phyloP scores from a whole-genome alignment of 176 grass and related monocot genomes.

The Musa itinerans region DNA sequence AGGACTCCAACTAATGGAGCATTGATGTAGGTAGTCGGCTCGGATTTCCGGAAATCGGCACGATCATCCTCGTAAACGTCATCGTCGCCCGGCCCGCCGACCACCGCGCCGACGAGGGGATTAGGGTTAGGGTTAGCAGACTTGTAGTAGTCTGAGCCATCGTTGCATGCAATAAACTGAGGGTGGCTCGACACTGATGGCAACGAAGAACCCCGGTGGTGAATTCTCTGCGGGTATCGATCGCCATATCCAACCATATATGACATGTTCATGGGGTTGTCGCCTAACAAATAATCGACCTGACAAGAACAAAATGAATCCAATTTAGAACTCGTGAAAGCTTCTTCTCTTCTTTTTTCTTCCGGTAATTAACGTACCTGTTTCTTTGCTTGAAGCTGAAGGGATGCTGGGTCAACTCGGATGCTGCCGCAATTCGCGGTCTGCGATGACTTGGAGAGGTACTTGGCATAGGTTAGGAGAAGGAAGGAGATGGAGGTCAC shows the following conservation, averaged over 20 bases:
- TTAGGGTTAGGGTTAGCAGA: constrained; percentile 57
- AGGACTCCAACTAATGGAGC: constrained; percentile 79
- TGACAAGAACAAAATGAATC: not conserved
- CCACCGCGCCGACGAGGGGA: constrained; percentile 58
- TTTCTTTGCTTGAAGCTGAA: constrained; percentile 56
- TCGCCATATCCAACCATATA: constrained; percentile 90
- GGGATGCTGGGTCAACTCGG: constrained; percentile 46
- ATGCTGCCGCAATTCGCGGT: constrained; percentile 68
- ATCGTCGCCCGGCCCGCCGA: constrained; percentile 79
- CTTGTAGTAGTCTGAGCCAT: constrained; percentile 60
- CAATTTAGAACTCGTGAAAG: too few species aligned
- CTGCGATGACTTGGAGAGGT: constrained; percentile 63
- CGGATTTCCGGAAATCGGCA: constrained; percentile 70
- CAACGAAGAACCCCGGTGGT: constrained; percentile 75
- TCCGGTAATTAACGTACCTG: constrained; percentile 29
- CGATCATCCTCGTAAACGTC: constrained; percentile 69
- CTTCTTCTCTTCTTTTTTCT: too few species aligned
- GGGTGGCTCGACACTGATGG: constrained; percentile 64
- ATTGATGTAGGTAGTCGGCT: constrained; percentile 94
- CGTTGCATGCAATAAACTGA: constrained; percentile 50
- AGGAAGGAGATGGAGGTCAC: constrained; percentile 88
- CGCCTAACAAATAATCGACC: constrained; percentile 78
- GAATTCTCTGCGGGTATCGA: constrained; percentile 64
- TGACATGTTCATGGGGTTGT: constrained; percentile 90
- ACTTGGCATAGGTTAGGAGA: constrained; percentile 79